Base-by-base conservation (phyloP, 2,329 filamentous ascomycete species). In the Alternaria angustiovoidea region DNA sequence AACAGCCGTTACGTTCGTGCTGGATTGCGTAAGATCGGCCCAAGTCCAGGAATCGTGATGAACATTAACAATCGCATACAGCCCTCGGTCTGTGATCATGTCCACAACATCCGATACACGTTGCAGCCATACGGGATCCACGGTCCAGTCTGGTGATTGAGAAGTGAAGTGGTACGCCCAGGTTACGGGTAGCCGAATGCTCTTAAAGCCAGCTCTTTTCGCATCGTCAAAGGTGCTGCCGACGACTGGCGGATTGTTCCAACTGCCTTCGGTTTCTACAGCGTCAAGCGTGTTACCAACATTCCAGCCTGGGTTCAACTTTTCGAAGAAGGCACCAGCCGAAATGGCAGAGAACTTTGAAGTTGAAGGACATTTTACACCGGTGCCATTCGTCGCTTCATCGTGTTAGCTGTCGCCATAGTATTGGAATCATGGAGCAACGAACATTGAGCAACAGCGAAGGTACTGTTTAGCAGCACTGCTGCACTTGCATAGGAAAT, bases 41-140 rank as follows among this genome's bases (percentile, higher is more conserved):
- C 86, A 89, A 24, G 80, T 78, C 84, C 82, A 87, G 9, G 82
- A 85, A 65, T 89, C 86, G 59, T 88, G 86, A 62, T 88, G 87
- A 7, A 86, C 83, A 61, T 89, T 87, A 12, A 87, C 81, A 26
- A 89, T 78, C 0, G 83, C 82, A 58, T 83, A 85, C 4, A 88
- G 72, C 2, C 80, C 84, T 1, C 82, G 79, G 3, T 80, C 75
- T 0, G 84, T 81, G 7, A 86, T 81, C 81, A 85, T 82, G 63
- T 88, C 85, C 9, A 88, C 76, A 1, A 89, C 86, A 32, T 85
- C 83, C 1, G 83, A 83, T 1, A 88, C 86, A 11, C 87, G 80
- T 57, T 86, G 79, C 43, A 88, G 79, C 86, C 86, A 88, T 0
- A 74, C 75, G 0, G 82, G 69, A 62, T 88, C 81, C 20, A 88